These are phyloP conservation scores for Syzygium aromaticum DNA, from an alignment of 345 rosid genomes.

Conservation along the genomic window DNA sequence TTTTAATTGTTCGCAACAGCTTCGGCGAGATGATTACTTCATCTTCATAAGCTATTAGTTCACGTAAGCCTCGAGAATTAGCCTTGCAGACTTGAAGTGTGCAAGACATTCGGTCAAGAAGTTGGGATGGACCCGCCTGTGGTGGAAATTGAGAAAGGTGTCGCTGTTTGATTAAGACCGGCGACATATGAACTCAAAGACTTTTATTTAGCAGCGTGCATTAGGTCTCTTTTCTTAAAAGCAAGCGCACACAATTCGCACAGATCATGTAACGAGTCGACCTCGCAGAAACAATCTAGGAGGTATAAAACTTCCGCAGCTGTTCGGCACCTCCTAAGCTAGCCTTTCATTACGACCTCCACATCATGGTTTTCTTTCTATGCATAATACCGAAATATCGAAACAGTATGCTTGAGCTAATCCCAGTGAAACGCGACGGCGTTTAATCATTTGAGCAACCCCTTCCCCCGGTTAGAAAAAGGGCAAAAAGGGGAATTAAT, in stretches of 20 bases:
- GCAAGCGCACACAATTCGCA: background rate
- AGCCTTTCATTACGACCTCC: background rate
- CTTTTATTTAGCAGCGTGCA: background rate
- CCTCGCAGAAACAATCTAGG: background rate
- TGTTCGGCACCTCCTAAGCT: background rate
- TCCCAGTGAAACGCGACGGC: background rate
- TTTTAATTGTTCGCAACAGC: background rate
- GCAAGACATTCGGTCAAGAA: background rate
- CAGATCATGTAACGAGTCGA: background rate
- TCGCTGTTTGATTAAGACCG: background rate
- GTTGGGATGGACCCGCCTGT: background rate
- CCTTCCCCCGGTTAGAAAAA: background rate
- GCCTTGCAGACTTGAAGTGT: background rate
- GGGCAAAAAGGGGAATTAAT: background rate
- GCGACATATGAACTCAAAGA: background rate
- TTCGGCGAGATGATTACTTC: background rate
- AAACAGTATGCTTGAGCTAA: background rate
- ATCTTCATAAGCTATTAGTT: background rate
- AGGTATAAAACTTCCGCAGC: background rate
- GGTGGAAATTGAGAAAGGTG: background rate
- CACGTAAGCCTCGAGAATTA: background rate
- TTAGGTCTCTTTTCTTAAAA: background rate
- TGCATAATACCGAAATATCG: background rate
- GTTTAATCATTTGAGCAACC: background rate
- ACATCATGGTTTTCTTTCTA: background rate